A percentile compares a stretch with the other conserved stretches of the same genome.
Evolutionary conservation across 768 basidiomycete genomes (phyloP).

Genomic region (Astraeus odoratus): DNA sequence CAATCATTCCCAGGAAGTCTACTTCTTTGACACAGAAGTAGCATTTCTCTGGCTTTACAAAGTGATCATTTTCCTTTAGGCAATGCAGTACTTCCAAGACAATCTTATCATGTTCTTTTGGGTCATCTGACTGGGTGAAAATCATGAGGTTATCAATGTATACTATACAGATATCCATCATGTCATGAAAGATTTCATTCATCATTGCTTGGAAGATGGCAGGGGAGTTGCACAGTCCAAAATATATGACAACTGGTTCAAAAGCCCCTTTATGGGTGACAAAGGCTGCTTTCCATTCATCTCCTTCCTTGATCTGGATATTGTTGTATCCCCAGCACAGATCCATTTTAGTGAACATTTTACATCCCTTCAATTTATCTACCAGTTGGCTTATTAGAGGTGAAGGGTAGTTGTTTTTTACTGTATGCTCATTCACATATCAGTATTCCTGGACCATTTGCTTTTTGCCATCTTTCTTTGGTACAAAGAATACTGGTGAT

Average conservation of each 20-base stretch:
- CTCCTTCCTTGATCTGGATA: constrained; percentile 18
- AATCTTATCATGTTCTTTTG: constrained; percentile 9
- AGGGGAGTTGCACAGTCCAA: constrained; percentile 31
- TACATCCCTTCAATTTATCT: neutral
- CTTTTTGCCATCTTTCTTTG: constrained; percentile 8
- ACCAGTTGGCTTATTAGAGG: neutral
- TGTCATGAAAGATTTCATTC: constrained; percentile 15
- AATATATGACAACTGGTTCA: constrained; percentile 35
- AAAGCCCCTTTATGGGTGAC: constrained; percentile 29
- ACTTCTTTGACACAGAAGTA: constrained; percentile 19
- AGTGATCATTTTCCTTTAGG: constrained; percentile 28
- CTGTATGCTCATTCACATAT: constrained; percentile 3
- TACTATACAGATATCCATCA: constrained; percentile 26
- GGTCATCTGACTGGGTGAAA: constrained; percentile 10
- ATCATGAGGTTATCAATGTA: constrained; percentile 41
- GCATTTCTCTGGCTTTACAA: constrained; percentile 32
- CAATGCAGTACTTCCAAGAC: constrained; percentile 19
- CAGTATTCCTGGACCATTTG: constrained; percentile 14
- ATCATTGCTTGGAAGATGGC: constrained; percentile 26
- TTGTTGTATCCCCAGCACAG: constrained; percentile 21
- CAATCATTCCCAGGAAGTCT: constrained; percentile 27
- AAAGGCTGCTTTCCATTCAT: constrained; percentile 40
- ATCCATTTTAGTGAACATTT: constrained; percentile 6
- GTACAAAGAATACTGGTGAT: constrained; percentile 7
- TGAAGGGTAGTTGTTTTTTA: neutral